Conservation (phyloP, 1,284 basidiomycete species). For the Cerioporus squamosus region DNA sequence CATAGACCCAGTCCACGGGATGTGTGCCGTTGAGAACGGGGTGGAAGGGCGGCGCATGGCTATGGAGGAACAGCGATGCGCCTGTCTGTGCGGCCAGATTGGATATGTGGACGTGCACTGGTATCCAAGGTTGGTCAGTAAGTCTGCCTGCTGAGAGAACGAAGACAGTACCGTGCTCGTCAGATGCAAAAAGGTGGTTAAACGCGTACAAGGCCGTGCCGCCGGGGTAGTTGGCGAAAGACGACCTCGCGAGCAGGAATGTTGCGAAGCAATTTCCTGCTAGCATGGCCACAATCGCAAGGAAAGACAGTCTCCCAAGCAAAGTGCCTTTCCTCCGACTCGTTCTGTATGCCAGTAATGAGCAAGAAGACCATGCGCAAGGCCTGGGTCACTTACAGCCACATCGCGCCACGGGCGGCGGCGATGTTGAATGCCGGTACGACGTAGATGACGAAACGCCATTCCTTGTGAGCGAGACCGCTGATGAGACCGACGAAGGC, state of each 20-base stretch:
- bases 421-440: constrained; percentile 85
- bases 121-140: neutral
- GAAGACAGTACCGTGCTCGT: constrained; percentile 38
- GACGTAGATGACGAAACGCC: constrained; percentile 92
- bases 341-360: constrained; percentile 37
- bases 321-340: constrained; percentile 49
- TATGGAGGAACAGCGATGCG: constrained; percentile 86
- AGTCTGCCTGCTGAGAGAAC: neutral
- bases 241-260: constrained; percentile 57
- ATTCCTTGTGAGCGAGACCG: constrained; percentile 88
- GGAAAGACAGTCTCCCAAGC: constrained; percentile 47
- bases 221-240: constrained; percentile 88
- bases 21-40: constrained; percentile 24
- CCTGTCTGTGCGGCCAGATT: constrained; percentile 91
- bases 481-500: constrained; percentile 74
- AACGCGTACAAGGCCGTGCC: constrained; percentile 74
- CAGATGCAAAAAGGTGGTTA: constrained; percentile 53
- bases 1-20: constrained; percentile 62
- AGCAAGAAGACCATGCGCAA: neutral
- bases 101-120: constrained; percentile 75
- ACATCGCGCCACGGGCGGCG: constrained; percentile 67
- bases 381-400: constrained; percentile 54
- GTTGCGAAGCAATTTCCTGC: constrained; percentile 57
- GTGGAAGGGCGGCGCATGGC: constrained; percentile 58
- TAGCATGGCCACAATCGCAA: constrained; percentile 52